These are phyloP conservation scores for Cornus controversa DNA, from an alignment of 148 eudicot species.

Conservation along the genomic window DNA sequence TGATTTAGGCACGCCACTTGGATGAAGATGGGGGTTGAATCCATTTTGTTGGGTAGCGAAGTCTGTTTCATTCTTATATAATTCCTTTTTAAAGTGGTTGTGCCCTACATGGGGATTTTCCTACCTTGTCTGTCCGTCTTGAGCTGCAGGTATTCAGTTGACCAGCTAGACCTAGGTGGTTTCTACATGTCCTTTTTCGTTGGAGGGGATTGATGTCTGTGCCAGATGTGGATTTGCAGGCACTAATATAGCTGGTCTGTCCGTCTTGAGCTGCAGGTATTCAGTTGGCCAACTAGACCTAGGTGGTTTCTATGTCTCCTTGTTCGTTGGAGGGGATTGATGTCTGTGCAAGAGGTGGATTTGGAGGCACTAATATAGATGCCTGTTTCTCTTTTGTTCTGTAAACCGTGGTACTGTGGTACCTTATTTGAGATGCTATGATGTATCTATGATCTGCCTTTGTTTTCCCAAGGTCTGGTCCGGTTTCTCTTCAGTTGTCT, in stretches of 20 bases:
- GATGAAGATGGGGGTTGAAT: background rate
- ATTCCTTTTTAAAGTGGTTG: background rate
- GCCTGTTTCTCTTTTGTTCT: background rate
- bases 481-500: background rate
- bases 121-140: too few relatives aligned
- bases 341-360: background rate
- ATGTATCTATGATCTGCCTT: background rate
- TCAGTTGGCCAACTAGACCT: background rate
- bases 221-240: background rate
- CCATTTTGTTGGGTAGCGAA: background rate
- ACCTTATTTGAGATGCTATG: background rate
- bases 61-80: background rate
- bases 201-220: background rate
- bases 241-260: background rate
- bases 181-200: background rate
- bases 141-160: background rate
- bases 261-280: background rate
- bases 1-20: background rate
- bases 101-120: background rate
- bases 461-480: background rate
- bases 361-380: background rate
- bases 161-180: background rate
- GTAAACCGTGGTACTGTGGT: background rate
- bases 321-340: background rate
- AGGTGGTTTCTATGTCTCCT: background rate